A percentile compares a stretch with the other conserved stretches of the same genome.
These are phyloP conservation scores for Bisporella sp. DNA, from an alignment of 2,329 filamentous ascomycete genomes.

Conservation along the genomic window DNA sequence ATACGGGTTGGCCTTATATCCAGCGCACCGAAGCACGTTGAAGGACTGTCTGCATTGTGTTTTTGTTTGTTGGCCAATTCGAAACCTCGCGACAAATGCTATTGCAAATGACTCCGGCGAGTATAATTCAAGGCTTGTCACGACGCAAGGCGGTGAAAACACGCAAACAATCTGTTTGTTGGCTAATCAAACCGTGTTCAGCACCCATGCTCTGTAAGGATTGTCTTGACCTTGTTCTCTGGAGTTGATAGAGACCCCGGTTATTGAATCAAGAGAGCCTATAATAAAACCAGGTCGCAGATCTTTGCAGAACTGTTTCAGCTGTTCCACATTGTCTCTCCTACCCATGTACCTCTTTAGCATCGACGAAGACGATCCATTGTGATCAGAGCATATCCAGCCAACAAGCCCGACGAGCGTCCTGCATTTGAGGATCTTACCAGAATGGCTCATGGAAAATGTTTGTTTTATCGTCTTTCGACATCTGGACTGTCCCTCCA, in stretches of 20 bases:
- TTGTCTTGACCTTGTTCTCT: constrained; percentile 12
- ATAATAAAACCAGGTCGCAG: constrained; percentile 42
- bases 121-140: constrained; percentile 32
- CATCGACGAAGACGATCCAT: constrained; percentile 47
- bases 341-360: constrained; percentile 25
- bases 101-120: constrained; percentile 48
- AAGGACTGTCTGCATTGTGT: constrained; percentile 18
- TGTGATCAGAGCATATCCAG: constrained; percentile 64
- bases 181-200: constrained; percentile 26
- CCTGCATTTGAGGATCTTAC: constrained; percentile 68
- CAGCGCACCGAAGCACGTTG: constrained; percentile 8
- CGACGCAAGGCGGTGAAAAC: constrained; percentile 21
- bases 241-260: constrained; percentile 22
- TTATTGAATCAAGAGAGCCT: constrained; percentile 18
- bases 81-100: constrained; percentile 47
- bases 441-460: constrained; percentile 66
- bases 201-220: constrained; percentile 12
- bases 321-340: constrained; percentile 33
- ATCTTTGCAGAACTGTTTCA: constrained; percentile 35
- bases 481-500: constrained; percentile 51
- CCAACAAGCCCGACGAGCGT: constrained; percentile 66
- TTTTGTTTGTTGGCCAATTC: constrained; percentile 33
- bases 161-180: constrained; percentile 26
- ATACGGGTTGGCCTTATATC: constrained; percentile 22
- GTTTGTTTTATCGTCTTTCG: constrained; percentile 42